Conservation (phyloP, 106 monocot species). For the Posidonia australis region DNA sequence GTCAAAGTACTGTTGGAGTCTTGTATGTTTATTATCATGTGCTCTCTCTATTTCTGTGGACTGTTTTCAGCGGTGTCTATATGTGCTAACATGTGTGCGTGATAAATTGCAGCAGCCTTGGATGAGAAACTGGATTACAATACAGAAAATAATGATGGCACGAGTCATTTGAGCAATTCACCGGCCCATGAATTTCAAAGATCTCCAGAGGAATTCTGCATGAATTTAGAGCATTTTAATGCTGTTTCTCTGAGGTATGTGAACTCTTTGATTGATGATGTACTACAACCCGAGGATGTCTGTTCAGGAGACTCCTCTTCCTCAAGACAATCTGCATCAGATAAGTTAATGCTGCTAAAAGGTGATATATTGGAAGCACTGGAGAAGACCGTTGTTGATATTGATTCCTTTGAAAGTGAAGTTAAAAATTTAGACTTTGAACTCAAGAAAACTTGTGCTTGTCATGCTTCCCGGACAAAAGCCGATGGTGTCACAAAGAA, state of each 20-base stretch:
- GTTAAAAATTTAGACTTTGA: constrained; percentile 33
- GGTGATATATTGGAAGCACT: constrained; percentile 47
- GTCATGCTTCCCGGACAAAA: constrained; percentile 1
- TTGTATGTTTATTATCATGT: too few species aligned
- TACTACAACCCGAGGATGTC: constrained; percentile 51
- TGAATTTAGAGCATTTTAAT: constrained; percentile 29
- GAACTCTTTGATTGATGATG: constrained; percentile 33
- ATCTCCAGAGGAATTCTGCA: constrained; percentile 8
- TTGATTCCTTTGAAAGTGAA: constrained; percentile 72
- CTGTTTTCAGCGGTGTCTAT: too few species aligned
- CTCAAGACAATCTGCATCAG: constrained; percentile 18
- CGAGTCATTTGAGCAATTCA: background rate
- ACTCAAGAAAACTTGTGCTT: background rate
- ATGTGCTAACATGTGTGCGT: too few species aligned
- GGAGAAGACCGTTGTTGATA: constrained; percentile 81
- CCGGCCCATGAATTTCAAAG: constrained; percentile 4
- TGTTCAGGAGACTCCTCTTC: constrained; percentile 51
- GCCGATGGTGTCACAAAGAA: background rate
- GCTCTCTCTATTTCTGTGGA: too few species aligned
- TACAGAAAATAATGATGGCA: constrained; percentile 20
- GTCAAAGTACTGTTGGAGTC: too few species aligned
- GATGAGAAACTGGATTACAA: constrained; percentile 1
- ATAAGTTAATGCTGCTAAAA: constrained; percentile 51
- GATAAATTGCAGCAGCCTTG: background rate
- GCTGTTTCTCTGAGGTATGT: constrained; percentile 21